Percentiles rank a stretch among this genome's conserved stretches.
Conservation (phyloP, 2,329 filamentous ascomycete genomes). For the Nectriaceae sp. region DNA sequence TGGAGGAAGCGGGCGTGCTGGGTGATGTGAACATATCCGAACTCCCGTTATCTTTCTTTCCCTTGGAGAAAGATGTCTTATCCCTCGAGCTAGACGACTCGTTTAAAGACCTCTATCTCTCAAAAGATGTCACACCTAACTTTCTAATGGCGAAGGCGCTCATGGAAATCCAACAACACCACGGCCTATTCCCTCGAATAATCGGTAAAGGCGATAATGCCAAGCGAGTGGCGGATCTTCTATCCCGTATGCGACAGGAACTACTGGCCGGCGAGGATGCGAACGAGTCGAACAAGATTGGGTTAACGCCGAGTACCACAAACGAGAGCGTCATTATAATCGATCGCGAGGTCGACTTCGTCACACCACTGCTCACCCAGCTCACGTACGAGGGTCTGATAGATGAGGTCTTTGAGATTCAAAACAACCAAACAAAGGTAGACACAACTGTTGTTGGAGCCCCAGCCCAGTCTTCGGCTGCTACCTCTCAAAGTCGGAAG, state of each 20-base stretch:
- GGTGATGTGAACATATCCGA: slow-evolving; percentile 90
- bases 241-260: slow-evolving; percentile 91
- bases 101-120: slow-evolving; percentile 84
- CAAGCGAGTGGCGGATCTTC: slow-evolving; percentile 81
- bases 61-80: slow-evolving; percentile 85
- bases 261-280: slow-evolving; percentile 77
- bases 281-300: slow-evolving; percentile 60
- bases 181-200: slow-evolving; percentile 92
- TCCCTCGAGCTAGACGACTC: slow-evolving; percentile 88
- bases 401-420: slow-evolving; percentile 89
- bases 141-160: slow-evolving; percentile 88
- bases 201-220: slow-evolving; percentile 96
- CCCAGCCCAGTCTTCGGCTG: slow-evolving; percentile 62
- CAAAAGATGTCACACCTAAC: slow-evolving; percentile 87
- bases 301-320: slow-evolving; percentile 80
- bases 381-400: slow-evolving; percentile 95
- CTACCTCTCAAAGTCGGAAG: slow-evolving; percentile 66
- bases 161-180: slow-evolving; percentile 89
- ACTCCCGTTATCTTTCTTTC: slow-evolving; percentile 86
- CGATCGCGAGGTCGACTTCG: slow-evolving; percentile 92
- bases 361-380: slow-evolving; percentile 89
- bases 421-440: slow-evolving; percentile 89
- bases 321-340: slow-evolving; percentile 93
- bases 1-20: slow-evolving; percentile 90
- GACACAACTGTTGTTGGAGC: slow-evolving; percentile 86